Evolutionary conservation across 805 yeast species (phyloP), one percentile per base, ranked within the genome.

Genomic region (Pichia membranifaciens): DNA sequence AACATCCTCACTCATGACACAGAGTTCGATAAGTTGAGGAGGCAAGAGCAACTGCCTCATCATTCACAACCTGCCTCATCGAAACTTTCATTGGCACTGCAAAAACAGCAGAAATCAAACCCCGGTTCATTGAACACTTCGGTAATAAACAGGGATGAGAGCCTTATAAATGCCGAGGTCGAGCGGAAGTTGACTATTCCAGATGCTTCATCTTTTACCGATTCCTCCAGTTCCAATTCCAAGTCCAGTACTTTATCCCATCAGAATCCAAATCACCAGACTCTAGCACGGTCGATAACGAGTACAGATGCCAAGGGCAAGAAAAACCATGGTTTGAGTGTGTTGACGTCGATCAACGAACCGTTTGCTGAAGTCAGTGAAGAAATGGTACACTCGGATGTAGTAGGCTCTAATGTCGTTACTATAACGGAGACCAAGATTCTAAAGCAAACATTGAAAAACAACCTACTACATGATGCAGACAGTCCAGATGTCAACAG

Each of bases 301-400:
- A 33, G 40, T 23, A 42, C 45, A 9, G 45, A 35, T n/a, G 33
- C 45, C 16, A 33, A 33, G 28, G 45, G 45, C 22, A 42, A 34
- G 22, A 44, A 44, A 16, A 38, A 17, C 13, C 49, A 50, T 44
- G 49, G 53, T 9, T 51, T 50, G 34, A 50, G 52, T 37, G 52
- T 50, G 6, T n/a, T 50, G n/a, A 50, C 52, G 2, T 43, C 50
- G 5, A 38, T 43, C 20, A 47, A 42, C 34, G 42, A 40, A 8
- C 54, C 51, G n/a, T 43, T 37, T 25, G 48, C 49, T 8, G 35
- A 45, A 17, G 33, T 51, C 20, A 36, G 41, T 32, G 43, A 48
- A 18, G 51, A 40, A n/a, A 45, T 45, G 5, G 51, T 44, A 13
- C 47, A 44, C 17, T 47, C 45, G 9, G 43, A 51, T 17, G 41